phyloP scores from a whole-genome alignment of 768 basidiomycete species.

The Leccinum uliginosum region DNA sequence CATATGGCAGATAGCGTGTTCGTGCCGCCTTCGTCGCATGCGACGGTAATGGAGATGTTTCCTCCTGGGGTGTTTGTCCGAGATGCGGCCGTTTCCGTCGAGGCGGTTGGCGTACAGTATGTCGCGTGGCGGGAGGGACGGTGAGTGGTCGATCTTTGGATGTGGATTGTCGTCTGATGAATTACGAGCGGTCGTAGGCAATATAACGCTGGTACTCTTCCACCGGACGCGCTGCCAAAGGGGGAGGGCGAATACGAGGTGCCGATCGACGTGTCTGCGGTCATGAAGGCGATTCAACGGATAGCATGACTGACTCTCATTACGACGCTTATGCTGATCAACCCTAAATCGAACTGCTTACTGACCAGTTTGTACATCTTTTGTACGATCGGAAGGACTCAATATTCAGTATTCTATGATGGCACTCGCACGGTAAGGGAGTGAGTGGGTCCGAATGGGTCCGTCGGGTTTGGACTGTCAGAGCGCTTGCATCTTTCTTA shows the following conservation, averaged over 20 bases:
- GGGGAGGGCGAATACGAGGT: slow-evolving; percentile 25
- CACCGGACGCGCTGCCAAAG: slow-evolving; percentile 27
- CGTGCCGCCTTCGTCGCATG: slow-evolving; percentile 55
- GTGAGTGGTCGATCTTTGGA: slow-evolving; percentile 18
- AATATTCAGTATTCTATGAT: not conserved
- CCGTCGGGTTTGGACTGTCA: not conserved
- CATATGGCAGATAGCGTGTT: slow-evolving; percentile 67
- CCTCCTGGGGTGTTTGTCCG: slow-evolving; percentile 59
- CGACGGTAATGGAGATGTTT: slow-evolving; percentile 77
- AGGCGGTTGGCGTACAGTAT: slow-evolving; percentile 51
- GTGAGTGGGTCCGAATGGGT: not conserved
- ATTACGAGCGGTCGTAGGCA: slow-evolving; percentile 27
- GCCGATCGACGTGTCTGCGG: slow-evolving; percentile 37
- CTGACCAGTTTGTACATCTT: not conserved
- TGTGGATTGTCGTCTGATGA: not conserved
- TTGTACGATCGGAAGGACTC: not conserved
- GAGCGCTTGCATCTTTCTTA: not conserved
- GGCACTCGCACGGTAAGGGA: not conserved
- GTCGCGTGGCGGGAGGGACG: slow-evolving; percentile 51
- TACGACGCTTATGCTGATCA: not conserved
- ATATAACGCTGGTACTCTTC: slow-evolving; percentile 32
- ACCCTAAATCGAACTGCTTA: not conserved
- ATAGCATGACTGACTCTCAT: not conserved
- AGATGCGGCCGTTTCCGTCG: slow-evolving; percentile 56
- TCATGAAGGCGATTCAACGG: slow-evolving; percentile 36